A percentile compares a stretch with the other conserved stretches of the same genome.
Evolutionary conservation across 257 asterid species (phyloP).

Genomic region (Solanum tacnaense): DNA sequence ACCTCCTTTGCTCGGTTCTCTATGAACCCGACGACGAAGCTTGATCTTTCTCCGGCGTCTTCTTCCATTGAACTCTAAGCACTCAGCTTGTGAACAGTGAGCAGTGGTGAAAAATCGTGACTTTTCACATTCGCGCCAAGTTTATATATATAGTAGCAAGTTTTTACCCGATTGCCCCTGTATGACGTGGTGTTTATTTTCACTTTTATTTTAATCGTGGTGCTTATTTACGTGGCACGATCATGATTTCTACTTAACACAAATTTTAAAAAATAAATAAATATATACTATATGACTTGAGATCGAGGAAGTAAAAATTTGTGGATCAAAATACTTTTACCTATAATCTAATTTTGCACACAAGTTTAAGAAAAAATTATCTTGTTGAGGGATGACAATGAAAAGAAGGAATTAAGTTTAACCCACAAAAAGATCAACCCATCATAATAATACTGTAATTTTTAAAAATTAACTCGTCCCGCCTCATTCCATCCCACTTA

Average conservation of each 20-base stretch:
- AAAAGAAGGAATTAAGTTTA: no score
- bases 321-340: neutral
- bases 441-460: no score
- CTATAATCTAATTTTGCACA: neutral
- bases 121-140: neutral
- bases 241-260: neutral
- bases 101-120: neutral
- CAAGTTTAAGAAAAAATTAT: no score
- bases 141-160: neutral
- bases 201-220: neutral
- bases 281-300: no score
- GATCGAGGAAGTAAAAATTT: no score
- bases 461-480: no score
- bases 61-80: slow-evolving; percentile 46
- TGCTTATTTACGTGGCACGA: neutral
- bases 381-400: no score
- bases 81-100: neutral
- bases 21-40: slow-evolving; percentile 73
- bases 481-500: no score
- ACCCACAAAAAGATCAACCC: accelerated
- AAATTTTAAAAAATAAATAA: no score
- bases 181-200: neutral
- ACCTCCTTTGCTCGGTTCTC: slow-evolving; percentile 98
- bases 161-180: neutral
- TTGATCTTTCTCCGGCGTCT: slow-evolving; percentile 68